Base-by-base conservation (phyloP, 768 basidiomycete species). In the Tubosaeta brunneosetosa region DNA sequence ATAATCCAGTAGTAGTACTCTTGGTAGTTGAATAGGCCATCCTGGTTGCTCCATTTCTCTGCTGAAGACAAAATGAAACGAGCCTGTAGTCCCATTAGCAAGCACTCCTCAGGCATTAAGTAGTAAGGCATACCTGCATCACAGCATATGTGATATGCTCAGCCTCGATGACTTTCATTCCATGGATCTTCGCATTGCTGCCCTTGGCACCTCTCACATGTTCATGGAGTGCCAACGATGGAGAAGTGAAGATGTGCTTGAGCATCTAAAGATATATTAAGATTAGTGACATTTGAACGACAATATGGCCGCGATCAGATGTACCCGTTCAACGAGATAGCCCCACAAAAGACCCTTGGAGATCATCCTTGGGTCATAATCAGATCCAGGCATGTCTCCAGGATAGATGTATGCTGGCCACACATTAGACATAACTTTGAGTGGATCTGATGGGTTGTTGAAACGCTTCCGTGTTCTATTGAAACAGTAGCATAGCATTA, bases 11-110 rank as follows among this genome's bases (percentile, higher is more conserved):
- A 44, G 11, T 44, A 44, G 44, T 31, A 44, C 1, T 44, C 29
- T 7, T 6, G 5, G n/a, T 44, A 44, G 31, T 44, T 44, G 44
- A 44, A 44, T 1, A 44, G 10, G 13, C 29, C 31, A 11, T 44
- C 44, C 9, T 44, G 44, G 3, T 44, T 29, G 10, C 49, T 50
- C 49, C 49, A 50, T 25, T 50, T 50, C 13, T 50, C 49, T 3
- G 32, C 49, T 3, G 22, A 50, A 1, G 33, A 50, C 16, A 50
- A n/a, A 1, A 50, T 25, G 25, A 50, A 50, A 0, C 32, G 11
- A 6, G 49, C 49, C 49, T 50, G 32, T 50, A 22, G 22, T 22
- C 19, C 9, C 3, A 42, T 10, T 25, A 42, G 22, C 5, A 29
- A 8, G 27, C 27, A 29, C 27, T 29, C 8, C 8, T 8, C 8